A percentile compares a stretch with the other conserved stretches of the same genome.
These are phyloP conservation scores for Pichia kudriavzevii DNA, from an alignment of 1,139 yeast species.

Conservation along the genomic window DNA sequence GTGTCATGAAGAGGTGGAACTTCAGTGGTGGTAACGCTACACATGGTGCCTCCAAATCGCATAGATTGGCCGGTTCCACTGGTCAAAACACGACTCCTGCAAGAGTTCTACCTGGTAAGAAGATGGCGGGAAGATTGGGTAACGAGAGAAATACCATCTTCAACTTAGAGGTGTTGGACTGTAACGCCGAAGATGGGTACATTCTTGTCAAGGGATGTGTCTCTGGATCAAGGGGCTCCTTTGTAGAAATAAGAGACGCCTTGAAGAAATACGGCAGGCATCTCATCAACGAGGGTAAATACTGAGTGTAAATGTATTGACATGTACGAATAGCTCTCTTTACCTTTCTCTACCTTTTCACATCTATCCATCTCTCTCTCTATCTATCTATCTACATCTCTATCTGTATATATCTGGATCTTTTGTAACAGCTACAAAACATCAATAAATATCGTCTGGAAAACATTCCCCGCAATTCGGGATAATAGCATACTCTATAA, in stretches of 20 bases:
- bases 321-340: too few relatives aligned
- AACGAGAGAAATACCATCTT: constrained; percentile 63
- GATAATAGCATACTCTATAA: too few relatives aligned
- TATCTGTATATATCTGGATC: too few relatives aligned
- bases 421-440: too few relatives aligned
- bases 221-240: constrained; percentile 80
- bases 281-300: constrained; percentile 15
- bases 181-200: constrained; percentile 74
- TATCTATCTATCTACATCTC: too few relatives aligned
- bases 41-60: constrained; percentile 92
- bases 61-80: constrained; percentile 95
- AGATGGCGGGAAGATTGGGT: constrained; percentile 99
- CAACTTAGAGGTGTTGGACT: constrained; percentile 69
- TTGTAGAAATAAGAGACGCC: constrained; percentile 75
- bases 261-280: constrained; percentile 35
- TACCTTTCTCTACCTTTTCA: neutral
- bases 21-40: constrained; percentile 86
- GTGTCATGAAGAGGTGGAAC: constrained; percentile 97
- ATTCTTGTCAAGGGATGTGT: constrained; percentile 82
- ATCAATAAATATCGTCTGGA: too few relatives aligned
- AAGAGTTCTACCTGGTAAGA: constrained; percentile 92
- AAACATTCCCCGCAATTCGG: too few relatives aligned
- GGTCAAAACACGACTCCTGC: constrained; percentile 96
- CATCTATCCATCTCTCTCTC: neutral
- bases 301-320: too few relatives aligned